These are phyloP conservation scores for Neonothopanus nambi DNA, from an alignment of 1,284 basidiomycete species.

Conservation along the genomic window DNA sequence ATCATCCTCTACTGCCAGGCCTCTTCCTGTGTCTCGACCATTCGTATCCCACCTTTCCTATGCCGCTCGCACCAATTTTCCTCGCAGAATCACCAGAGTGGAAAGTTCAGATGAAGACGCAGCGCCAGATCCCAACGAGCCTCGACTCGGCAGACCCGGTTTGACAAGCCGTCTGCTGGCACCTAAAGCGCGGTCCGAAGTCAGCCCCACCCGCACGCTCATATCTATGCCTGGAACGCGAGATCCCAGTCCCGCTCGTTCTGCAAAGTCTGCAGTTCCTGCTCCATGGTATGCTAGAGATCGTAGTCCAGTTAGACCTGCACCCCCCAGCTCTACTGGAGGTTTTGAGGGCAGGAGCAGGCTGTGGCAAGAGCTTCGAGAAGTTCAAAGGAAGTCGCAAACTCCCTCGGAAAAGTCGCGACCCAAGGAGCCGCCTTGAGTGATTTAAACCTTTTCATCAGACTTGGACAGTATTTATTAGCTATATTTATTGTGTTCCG, in stretches of 20 bases:
- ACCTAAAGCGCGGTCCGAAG: slow-evolving; percentile 17
- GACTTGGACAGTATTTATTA: slow-evolving; percentile 30
- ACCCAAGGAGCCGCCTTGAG: slow-evolving; percentile 37
- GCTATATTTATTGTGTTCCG: slow-evolving; percentile 18
- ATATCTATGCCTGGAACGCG: slow-evolving; percentile 31
- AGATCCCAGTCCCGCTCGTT: slow-evolving; percentile 40
- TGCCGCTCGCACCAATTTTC: slow-evolving; percentile 27
- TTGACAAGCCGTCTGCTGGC: slow-evolving; percentile 8
- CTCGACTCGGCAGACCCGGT: background rate
- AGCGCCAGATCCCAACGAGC: slow-evolving; percentile 23
- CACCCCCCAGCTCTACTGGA: slow-evolving; percentile 26
- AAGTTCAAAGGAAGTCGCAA: slow-evolving; percentile 47
- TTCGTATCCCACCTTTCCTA: slow-evolving; percentile 18
- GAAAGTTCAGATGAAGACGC: slow-evolving; percentile 31
- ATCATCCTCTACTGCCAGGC: slow-evolving; percentile 27
- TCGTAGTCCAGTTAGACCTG: slow-evolving; percentile 29
- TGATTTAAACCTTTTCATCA: slow-evolving; percentile 14
- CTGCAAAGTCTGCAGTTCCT: slow-evolving; percentile 29
- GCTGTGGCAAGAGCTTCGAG: slow-evolving; percentile 61
- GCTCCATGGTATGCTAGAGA: slow-evolving; percentile 23
- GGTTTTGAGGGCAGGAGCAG: slow-evolving; percentile 42
- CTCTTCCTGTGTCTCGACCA: slow-evolving; percentile 16
- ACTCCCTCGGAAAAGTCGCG: slow-evolving; percentile 43
- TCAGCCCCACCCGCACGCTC: slow-evolving; percentile 15
- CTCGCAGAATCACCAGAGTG: slow-evolving; percentile 29